Percentiles rank a stretch among this genome's conserved stretches.
These are phyloP conservation scores for Cystofilobasidium ferigula DNA, from an alignment of 768 basidiomycete species.

Conservation along the genomic window DNA sequence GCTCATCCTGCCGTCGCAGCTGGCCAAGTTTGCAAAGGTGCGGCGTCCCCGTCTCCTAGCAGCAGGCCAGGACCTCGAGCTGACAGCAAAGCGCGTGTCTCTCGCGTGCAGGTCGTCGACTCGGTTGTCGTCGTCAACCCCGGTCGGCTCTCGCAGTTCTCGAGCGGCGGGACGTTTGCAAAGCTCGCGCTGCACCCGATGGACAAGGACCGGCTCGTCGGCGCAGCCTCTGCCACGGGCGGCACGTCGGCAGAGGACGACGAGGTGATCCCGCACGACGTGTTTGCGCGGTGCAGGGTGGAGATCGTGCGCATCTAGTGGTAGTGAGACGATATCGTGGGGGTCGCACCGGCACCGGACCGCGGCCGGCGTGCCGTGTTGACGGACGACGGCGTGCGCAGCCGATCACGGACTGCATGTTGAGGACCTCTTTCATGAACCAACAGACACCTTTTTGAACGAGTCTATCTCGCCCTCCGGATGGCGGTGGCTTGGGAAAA, in stretches of 20 bases:
- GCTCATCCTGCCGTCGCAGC: conserved; percentile 70
- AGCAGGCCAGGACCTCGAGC: not conserved
- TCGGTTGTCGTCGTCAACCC: conserved; percentile 75
- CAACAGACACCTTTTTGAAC: too few species aligned
- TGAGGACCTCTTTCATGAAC: too few species aligned
- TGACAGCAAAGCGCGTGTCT: not conserved
- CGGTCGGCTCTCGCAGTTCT: conserved; percentile 47
- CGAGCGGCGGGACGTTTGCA: conserved; percentile 41
- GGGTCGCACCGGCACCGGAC: too few species aligned
- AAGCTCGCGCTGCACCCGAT: conserved; percentile 40
- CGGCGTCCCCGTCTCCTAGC: conserved; percentile 22
- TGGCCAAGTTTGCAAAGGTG: conserved; percentile 86
- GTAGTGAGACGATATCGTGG: too few species aligned
- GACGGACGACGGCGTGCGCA: too few species aligned
- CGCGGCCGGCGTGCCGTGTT: too few species aligned
- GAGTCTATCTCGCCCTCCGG: too few species aligned
- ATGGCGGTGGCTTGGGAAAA: too few species aligned
- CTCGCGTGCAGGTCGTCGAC: conserved; percentile 66
- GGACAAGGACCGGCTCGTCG: conserved; percentile 30
- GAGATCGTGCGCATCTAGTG: conserved; percentile 41
- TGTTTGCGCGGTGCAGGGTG: conserved; percentile 40
- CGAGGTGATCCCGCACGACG: conserved; percentile 34
- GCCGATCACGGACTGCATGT: too few species aligned
- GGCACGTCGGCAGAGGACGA: conserved; percentile 31
- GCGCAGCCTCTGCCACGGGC: conserved; percentile 18